Evolutionary conservation across 2,329 filamentous ascomycete genomes (phyloP), one percentile per base, ranked within the genome.

Genomic region (Xylariales sp.): DNA sequence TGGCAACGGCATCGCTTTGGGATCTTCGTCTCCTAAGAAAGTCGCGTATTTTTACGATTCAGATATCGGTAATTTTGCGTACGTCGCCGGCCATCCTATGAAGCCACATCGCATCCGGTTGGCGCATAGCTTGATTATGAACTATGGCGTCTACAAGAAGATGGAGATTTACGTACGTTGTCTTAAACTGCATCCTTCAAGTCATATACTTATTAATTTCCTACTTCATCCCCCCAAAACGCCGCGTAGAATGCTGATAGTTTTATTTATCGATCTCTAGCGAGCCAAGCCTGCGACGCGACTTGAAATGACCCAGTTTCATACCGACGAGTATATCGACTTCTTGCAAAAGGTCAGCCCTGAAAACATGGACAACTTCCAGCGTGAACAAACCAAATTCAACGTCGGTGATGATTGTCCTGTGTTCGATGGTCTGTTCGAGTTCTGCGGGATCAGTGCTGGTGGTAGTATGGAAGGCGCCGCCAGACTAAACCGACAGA

Each of bases 41-140:
- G 93, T 98, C 66, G 95, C 95, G 64, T 98, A 98, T 83, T 98
- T 98, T 81, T 98, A 98, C 86, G 95, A 98, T 79, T 97, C 93
- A 3, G 95, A 98, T 82, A 96, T 98, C 78, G 95, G 95, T 72
- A 98, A 98, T 81, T 98, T 97, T 84, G 94, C 95, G 79, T 98
- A 98, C 78, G 93, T 97, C 65, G 94, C 93, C 70, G 94, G 93
- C 23, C 96, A 99, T 84, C 96, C 96, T 49, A 99, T 99, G 96
- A 99, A 99, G 81, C 96, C 96, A 70, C 97, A 97, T 87, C 91
- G 96, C 28, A 91, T 99, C 75, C 93, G 94, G 23, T 83, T 99
- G 73, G 97, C 96, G 57, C 97, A 99, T 80, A 96, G 97, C 76
- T 87, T 99, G 73, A 94, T 99, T 64, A 92, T 98, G 85, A 94